Evolutionary conservation across 1,139 yeast species (phyloP), one percentile per base, ranked within the genome.

Genomic region (Pichia cactophila): DNA sequence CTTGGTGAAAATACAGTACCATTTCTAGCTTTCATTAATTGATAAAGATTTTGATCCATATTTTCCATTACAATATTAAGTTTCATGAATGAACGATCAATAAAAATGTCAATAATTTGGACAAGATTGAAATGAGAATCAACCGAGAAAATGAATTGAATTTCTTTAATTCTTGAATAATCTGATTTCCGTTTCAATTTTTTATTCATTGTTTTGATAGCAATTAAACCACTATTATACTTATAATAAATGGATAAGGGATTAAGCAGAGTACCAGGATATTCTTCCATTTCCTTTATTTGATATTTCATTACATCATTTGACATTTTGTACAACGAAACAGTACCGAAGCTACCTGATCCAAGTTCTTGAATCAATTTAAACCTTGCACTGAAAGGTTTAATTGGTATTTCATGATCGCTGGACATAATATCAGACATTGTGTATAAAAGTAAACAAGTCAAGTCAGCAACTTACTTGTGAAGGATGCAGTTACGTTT

Each of bases 51-150:
- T 66, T 82, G 88, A 57, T 83, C 86, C 87, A 90, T 78, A 28
- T 83, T 75, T 65, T 92, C 97, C 95, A 90, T 88, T 7, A 86
- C 84, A 42, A 90, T 86, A 61, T 86, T 89, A 50, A 88, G 72
- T 56, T 78, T 79, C 56, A 71, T 75, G 43, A 74, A 68, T 11
- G 61, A 55, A 44, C 75, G 72, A 65, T 89, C 96, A 49, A 86
- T 74, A 61, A 90, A 86, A 61, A 89, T 73, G 59, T 90, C 96
- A 65, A 77, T 80, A 2, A 89, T 75, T 56, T 80, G 85, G 16
- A 90, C 82, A 50, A 92, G 69, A 56, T 82, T 77, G 17, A 78
- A 77, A 66, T 87, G 95, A 0, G 87, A 74, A 1, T 90, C 83
- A 16, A 89, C 78, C 0, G 82, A 67, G 38, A 80, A 67, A 41